Base-by-base conservation (phyloP, 148 eudicot species). In the Camellia granthamiana region DNA sequence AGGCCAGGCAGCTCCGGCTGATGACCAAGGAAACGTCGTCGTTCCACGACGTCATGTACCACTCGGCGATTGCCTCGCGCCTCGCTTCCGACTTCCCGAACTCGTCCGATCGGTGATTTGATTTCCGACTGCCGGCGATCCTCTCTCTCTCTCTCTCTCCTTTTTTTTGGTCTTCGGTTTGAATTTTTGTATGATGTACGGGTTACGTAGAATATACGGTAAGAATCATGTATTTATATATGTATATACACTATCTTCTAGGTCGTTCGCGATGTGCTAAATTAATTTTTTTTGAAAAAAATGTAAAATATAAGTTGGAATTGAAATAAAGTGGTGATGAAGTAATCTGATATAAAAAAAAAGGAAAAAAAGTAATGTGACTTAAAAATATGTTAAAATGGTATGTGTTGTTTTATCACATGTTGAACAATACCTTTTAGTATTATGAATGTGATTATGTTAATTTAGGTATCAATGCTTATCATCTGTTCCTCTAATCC, bases 61-160 rank as follows among this genome's bases (percentile, higher is more conserved):
- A 88, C 82, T 88, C 90, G 0, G 85, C 88, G 13, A 88, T 88
- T 49, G 88, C 90, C 21, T 86, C 90, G 3, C 75, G 88, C 46
- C 85, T 88, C 19, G 90, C 90, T 18, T 86, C 88, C 5, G 90
- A 86, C 58, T 84, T 82, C 79, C 54, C 84, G 62, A 43, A 74
- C 56, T 75, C 55, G 23, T 80, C 75, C 41, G 79, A 59, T 59
- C 68, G 12, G 30, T 43, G 68, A 68, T 59, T 68, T 49, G 5
- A 49, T 5, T 16, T 41, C 12, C 61, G 61, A 11, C 61, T 11
- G 16, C 16, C 12, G 12, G 12, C 7, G 6, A 49, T 5, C 52
- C 52, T 0, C 7, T 13, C 60, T 56, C 61, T 6, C 13, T 58
- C 15, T 58, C 61, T 23, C 0, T 23, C 30, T 23, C 61, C 12